Evolutionary conservation across 805 yeast genomes (phyloP), one percentile per base, ranked within the genome.

Genomic region (Wickerhamiella azymoides): DNA sequence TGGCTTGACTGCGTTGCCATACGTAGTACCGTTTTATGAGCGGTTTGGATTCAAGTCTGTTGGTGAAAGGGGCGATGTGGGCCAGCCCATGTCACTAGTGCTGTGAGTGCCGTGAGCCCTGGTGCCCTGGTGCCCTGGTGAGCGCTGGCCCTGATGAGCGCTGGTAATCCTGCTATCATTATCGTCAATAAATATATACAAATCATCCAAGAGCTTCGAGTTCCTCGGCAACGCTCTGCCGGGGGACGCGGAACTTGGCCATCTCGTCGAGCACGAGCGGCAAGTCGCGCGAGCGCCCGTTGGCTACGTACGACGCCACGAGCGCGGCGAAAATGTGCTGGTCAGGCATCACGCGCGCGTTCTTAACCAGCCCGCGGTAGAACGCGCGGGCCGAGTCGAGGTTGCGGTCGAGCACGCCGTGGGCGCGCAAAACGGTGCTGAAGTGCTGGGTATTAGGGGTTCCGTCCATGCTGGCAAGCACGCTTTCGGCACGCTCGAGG

Each of bases 301-400:
- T 66, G 26, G 55, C 59, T 13, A 64, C 62, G 46, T 63, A 66
- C 2, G 66, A 58, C 49, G 66, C 69, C 26, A 67, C 47, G 39
- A 67, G 47, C 0, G 71, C 66, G 48, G 62, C 62, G 55, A 65
- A 67, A 36, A 68, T 57, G 32, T 51, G 53, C 46, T 57, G 55
- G 48, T 64, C 70, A 2, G 71, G 70, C 7, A 51, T 50, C 1
- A 64, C 58, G 10, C 61, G 57, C 17, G 56, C 51, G 45, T 55
- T 52, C 35, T 51, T 50, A 18, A 56, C 54, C 27, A 63, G 50
- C 10, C 53, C 55, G 3, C 60, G 51, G 49, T 63, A 66, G 43
- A 65, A 63, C 27, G 50, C 54, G 18, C 56, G 52, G 9, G 70
- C 68, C 2, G 61, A 55, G 6, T 51, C 55, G 13, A 67, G 52